Evolutionary conservation across 2,329 filamentous ascomycete species (phyloP), one percentile per base, ranked within the genome.

Genomic region (Fusarium subglutinans): DNA sequence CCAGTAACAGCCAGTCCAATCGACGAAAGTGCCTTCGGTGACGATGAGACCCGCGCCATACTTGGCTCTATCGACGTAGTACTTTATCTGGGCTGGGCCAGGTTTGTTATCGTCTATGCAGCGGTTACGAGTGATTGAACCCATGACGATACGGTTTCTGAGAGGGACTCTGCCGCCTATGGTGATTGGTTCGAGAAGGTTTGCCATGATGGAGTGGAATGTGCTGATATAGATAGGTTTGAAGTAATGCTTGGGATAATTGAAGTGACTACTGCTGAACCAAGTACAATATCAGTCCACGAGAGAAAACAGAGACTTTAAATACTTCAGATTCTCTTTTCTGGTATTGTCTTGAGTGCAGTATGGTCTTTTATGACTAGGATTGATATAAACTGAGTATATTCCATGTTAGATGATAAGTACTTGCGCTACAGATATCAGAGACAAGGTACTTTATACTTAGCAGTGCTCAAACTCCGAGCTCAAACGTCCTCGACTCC

Each of bases 51-150:
- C 58, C 2, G 57, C 28, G 24, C 58, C 64, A 22, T 45, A 35
- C 26, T 20, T 53, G 10, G 67, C 63, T 41, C 67, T 54, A 15
- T 62, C 47, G 8, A 28, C 24, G n/a, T 70, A 70, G 15, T 70
- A n/a, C 28, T 68, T 63, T 10, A 68, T 35, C 2, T 51, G 50
- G 6, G 53, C 33, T n/a, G 40, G 50, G 3, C 50, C 44, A 3
- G 69, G 69, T 22, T 63, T 72, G 38, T 50, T 48, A 15, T 70
- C 24, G 24, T 72, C 57, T 15, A 40, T 22, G 15, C 66, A 70
- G 15, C 69, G 60, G 22, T 72, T 72, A 0, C 66, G 61, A 6
- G 69, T 72, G 66, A 70, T 70, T 17, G 69, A 70, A 4, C 69
- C 69, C 69, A 72, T 72, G 30, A 47, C 48, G 4, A 72, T 43